Base-by-base conservation (phyloP, 331 rosid genomes). In the Acacia concinna region DNA sequence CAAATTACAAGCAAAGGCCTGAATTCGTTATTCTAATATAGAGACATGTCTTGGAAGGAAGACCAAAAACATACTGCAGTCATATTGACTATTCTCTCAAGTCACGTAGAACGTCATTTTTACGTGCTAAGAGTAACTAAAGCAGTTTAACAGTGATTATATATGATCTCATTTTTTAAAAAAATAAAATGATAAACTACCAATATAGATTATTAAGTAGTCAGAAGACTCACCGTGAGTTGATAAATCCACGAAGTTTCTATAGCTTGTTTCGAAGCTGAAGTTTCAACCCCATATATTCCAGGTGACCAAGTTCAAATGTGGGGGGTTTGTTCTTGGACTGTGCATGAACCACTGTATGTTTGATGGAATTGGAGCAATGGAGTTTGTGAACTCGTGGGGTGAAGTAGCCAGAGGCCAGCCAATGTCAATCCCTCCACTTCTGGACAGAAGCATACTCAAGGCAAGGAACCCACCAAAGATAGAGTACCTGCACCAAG, bases 371-470 rank as follows among this genome's bases (percentile, higher is more conserved):
- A 88, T 92, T 78, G 95, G 87, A 3, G 97, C 93, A 0, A 90
- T 92, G 93, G 93, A 92, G 69, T 92, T 92, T 82, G 95, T 92
- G 75, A 92, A 92, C 84, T 90, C 97, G 14, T 90, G 97, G 93
- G 95, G 86, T 8, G 87, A 86, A 83, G 75, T 80, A 40, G 91
- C 95, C 20, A 86, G 91, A 74, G 91, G 85, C 30, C 62, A 84
- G 51, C 89, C 93, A 20, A 79, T 90, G 56, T 64, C 86, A 8
- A 77, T 79, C 15, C 91, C 88, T 17, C 97, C 96, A 46, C 66
- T 66, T 49, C 80, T 90, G 4, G 92, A 92, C 84, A 82, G 97
- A 79, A 87, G 80, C 83, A 74, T 86, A 18, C 89, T 90, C 63
- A 80, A 82, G 78, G 87, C 93, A 0, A 76, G 91, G 1, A 80